Evolutionary conservation across 768 basidiomycete species (phyloP).

Genomic region (Kwoniella mangroviensis): DNA sequence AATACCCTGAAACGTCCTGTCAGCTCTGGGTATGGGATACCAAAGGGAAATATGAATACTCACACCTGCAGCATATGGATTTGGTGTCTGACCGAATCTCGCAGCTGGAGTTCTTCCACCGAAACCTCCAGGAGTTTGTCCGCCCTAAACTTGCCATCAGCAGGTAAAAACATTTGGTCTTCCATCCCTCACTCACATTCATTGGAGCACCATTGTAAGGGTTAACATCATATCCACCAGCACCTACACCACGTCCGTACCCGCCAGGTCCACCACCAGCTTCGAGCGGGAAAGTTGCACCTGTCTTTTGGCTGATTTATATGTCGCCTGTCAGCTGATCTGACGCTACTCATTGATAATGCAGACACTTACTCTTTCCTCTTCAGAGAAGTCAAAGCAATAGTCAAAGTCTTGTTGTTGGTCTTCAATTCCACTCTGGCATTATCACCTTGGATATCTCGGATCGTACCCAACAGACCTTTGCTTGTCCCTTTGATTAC

Average conservation of each 20-base stretch:
- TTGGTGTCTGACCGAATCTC: constrained; percentile 70
- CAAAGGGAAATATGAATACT: not conserved
- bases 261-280: constrained; percentile 25
- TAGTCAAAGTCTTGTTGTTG: constrained; percentile 83
- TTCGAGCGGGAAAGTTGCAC: constrained; percentile 48
- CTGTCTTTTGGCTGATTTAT: constrained; percentile 36
- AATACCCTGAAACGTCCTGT: not conserved
- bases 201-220: constrained; percentile 39
- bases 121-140: constrained; percentile 35
- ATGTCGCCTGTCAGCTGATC: constrained; percentile 1
- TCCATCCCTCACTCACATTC: constrained; percentile 21
- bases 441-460: constrained; percentile 85
- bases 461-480: constrained; percentile 87
- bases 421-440: constrained; percentile 89
- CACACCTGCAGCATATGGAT: constrained; percentile 64
- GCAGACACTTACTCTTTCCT: constrained; percentile 68
- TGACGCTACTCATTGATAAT: too few relatives aligned
- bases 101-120: constrained; percentile 59
- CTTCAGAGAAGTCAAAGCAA: constrained; percentile 78
- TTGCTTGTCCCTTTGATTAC: constrained; percentile 88
- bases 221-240: constrained; percentile 48
- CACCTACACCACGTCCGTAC: constrained; percentile 16
- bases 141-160: constrained; percentile 39
- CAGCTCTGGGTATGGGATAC: not conserved
- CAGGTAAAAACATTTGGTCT: not conserved